These are phyloP conservation scores for Auricularia auricula-judae DNA, from an alignment of 768 basidiomycete genomes.

Conservation along the genomic window DNA sequence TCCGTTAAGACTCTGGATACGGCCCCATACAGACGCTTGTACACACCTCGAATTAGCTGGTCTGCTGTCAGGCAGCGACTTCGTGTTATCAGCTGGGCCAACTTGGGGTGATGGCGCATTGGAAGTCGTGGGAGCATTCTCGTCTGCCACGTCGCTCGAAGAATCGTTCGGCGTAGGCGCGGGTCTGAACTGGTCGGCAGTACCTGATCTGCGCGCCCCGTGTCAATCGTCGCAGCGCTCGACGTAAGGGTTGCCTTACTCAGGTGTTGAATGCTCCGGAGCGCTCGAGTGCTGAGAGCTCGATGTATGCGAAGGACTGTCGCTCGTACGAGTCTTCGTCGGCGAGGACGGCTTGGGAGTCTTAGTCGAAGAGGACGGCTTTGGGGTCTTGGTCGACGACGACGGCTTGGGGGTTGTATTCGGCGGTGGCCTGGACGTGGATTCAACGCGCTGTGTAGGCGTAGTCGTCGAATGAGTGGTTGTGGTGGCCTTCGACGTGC, in stretches of 20 bases:
- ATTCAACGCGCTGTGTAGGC: neutral
- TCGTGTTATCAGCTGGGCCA: neutral
- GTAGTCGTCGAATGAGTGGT: neutral
- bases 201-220: too few species aligned
- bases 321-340: neutral
- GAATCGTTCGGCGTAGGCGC: too few species aligned
- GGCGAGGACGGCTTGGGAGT: too few species aligned
- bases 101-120: neutral
- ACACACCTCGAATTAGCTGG: neutral
- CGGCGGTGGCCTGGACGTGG: neutral
- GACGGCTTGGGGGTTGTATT: neutral
- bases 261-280: neutral
- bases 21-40: neutral
- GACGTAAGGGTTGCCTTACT: neutral
- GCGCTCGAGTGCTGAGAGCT: neutral
- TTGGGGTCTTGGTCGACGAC: neutral
- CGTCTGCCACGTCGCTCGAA: too few species aligned
- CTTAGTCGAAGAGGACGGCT: neutral
- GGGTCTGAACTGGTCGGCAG: too few species aligned
- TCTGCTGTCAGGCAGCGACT: neutral
- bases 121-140: too few species aligned
- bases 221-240: neutral
- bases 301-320: neutral
- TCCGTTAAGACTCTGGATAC: neutral
- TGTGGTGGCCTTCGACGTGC: neutral